Evolutionary conservation across 352 stramenopile genomes (phyloP).

Genomic region (Pythium rhizo-oryzae): DNA sequence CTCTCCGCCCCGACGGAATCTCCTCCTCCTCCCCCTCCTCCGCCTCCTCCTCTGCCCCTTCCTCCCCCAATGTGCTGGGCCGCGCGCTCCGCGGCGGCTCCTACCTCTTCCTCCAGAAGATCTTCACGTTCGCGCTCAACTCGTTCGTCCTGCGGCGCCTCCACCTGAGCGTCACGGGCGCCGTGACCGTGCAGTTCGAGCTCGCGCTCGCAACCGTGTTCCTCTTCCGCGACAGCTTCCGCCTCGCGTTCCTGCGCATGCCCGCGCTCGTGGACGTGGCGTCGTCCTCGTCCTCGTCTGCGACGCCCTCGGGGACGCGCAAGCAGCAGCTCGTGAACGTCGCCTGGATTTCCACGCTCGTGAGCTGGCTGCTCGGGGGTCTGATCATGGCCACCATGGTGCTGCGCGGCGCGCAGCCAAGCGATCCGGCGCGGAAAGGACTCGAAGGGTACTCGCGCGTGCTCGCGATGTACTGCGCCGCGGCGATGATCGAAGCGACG

Average conservation of each 20-base stretch:
- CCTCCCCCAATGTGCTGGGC: conserved; percentile 38
- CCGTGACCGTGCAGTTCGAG: conserved; percentile 87
- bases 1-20: neutral
- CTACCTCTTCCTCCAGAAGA: conserved; percentile 82
- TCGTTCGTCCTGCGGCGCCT: conserved; percentile 76
- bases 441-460: conserved; percentile 55
- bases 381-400: conserved; percentile 35
- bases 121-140: conserved; percentile 87
- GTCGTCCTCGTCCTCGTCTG: neutral
- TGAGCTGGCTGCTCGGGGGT: conserved; percentile 56
- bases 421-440: neutral
- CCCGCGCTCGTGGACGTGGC: conserved; percentile 50
- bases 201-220: conserved; percentile 90
- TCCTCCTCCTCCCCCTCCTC: neutral
- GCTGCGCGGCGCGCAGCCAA: neutral
- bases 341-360: conserved; percentile 71
- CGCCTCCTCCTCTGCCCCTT: no score
- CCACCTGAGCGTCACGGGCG: conserved; percentile 76
- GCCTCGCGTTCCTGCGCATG: conserved; percentile 84
- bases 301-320: neutral
- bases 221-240: conserved; percentile 89
- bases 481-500: conserved; percentile 77
- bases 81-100: conserved; percentile 65
- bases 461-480: conserved; percentile 74
- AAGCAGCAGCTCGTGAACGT: conserved; percentile 76